Base-by-base conservation (phyloP, 2,329 filamentous ascomycete genomes). In the Pyrenophora teres region DNA sequence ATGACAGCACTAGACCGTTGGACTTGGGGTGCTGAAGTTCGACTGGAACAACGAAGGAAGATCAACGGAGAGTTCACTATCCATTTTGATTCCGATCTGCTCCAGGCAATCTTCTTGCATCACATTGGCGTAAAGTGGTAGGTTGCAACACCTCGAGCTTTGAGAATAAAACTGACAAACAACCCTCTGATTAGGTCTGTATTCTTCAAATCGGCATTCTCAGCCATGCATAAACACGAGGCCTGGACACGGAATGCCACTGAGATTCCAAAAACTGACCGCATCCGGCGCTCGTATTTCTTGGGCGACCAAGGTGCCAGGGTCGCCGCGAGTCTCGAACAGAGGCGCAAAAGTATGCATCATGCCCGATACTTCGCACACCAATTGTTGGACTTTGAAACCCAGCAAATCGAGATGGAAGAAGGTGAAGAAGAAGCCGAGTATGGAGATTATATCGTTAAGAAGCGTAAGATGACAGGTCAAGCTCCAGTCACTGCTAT, bases 361-460 rank as follows among this genome's bases (percentile, higher is more conserved):
- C 52, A 48, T 2, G 54, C 55, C 4, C 52, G 39, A 1, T 72
- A 71, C 46, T 69, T 69, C 36, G 54, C 57, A 8, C 51, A 64
- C 21, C 65, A 70, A 33, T 41, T 72, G 1, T 47, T 70, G 12
- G 64, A 69, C 15, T 41, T 59, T 15, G 56, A 60, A 2, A 39
- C 47, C 2, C 69, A 71, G 41, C 43, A 49, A 10, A 33, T 67
- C 7, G 60, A 70, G 40, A 46, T 56, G 2, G 36, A 61, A 5
- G 67, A 72, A 35, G 69, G 68, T 4, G 66, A 72, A 47, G 68
- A 72, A 37, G 67, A 72, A 30, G 67, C 66, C 2, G 62, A 69
- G 25, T 67, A 57, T 19, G 47, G 46, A 2, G 46, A 58, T n/a
- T 52, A 53, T 36, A 42, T 52, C 19, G 36, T 21, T 19, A 40